Base-by-base conservation (phyloP, 345 rosid species). In the Pistacia integerrima region DNA sequence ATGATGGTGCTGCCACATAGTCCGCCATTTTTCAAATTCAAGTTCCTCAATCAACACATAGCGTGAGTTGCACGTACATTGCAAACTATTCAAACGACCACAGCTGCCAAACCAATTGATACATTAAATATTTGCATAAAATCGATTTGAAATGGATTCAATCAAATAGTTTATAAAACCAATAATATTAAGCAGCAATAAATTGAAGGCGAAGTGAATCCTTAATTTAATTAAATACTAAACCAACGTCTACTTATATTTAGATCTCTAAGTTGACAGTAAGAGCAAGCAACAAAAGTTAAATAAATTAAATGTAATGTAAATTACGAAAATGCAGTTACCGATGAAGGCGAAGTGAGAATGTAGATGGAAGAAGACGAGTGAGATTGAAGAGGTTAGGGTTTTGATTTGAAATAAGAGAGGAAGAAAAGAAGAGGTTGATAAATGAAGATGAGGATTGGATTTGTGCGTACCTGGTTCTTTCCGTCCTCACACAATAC, bases 21-120 rank as follows among this genome's bases (percentile, higher is more conserved):
- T 83, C 86, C 54, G 89, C 93, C 97, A 90, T 92, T 77, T 82
- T 52, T 69, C 8, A 73, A 70, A 3, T 14, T 17, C 16, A 55
- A 16, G 67, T 18, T 55, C 72, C 57, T 57, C 78, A 69, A 73
- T 82, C 87, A 84, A 58, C 73, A 77, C 86, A 77, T 84, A 64
- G 58, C 61, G 54, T 11, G 18, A 49, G 75, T 44, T 62, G 12
- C 16, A 64, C 28, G 5, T 16, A 56, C 67, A 64, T 65, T 65
- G 64, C 30, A 7, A 55, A 20, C 30, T 48, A 61, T 61, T 17
- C 9, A 10, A 36, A 74, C 20, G 33, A 48, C 35, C 28, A 49
- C 5, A 36, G 77, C 62, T 30, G 44, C 10, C 63, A 33, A 77
- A 72, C 18, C 57, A 73, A 77, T 38, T 35, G 51, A 67, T 64